Evolutionary conservation across 169 alveolate genomes (phyloP), one percentile per base, ranked within the genome.

Genomic region (Plasmodium coatneyi): DNA sequence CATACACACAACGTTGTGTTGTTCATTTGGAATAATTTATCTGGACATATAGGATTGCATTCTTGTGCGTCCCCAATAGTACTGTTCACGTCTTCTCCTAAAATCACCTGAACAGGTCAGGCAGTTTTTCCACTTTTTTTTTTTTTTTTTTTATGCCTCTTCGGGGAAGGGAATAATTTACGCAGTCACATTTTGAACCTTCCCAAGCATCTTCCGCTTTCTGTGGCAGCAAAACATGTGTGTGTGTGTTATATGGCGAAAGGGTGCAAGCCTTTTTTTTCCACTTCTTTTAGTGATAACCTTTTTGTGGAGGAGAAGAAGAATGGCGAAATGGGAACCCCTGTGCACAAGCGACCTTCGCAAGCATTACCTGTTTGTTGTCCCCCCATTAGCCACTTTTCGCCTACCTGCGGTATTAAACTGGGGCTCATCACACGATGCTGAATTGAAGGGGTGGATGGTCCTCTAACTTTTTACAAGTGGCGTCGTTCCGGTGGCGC

Each of bases 81-180:
- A 71, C 43, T 74, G 76, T 28, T 52, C 41, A n/a, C 92, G 78
- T 36, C 80, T 90, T 79, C 72, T 84, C 52, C 95, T 95, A 96
- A 34, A 96, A 87, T 71, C 94, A 95, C 83, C 95, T 96, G 92
- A 94, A 95, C 54, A 87, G 97, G 91, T 95, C 95, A 70, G 96
- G 94, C 66, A 92, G 84, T 19, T 95, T 92, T 43, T 19, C 14
- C 7, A n/a, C 34, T 60, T 60, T 60, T 60, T 56, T 12, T 28
- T 5, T 28, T 6, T 22, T 19, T 60, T 22, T 0, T 60, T 60
- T 60, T 60, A 46, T 9, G n/a, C 56, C n/a, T 46, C 56, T 10
- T 10, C 56, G n/a, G 56, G 56, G 56, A 46, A 46, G n/a, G 56
- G 5, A 46, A 46, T 46, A 46, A 46, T 10, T 46, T 46, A 46